Evolutionary conservation across 1,284 basidiomycete species (phyloP).

Genomic region (Chalciporus sp.): DNA sequence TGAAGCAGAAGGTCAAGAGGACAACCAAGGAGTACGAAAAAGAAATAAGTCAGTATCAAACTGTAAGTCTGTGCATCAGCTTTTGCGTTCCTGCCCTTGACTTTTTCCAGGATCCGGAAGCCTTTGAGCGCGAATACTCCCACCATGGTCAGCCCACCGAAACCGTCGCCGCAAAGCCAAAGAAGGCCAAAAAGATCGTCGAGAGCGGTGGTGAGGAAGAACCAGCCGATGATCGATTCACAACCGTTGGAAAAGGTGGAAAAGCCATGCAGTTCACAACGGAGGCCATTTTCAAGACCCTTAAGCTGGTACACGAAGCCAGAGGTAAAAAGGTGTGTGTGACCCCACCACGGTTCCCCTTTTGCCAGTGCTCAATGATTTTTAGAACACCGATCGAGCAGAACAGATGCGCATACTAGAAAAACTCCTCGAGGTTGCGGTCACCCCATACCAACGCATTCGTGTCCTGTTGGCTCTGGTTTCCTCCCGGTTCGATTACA

Average conservation of each 20-base stretch:
- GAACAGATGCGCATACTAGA: conserved; percentile 94
- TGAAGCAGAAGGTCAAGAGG: conserved; percentile 98
- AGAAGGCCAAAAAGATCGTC: conserved; percentile 44
- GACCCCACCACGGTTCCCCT: background rate
- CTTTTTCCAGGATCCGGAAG: conserved; percentile 76
- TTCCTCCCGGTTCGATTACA: conserved; percentile 97
- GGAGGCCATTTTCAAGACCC: conserved; percentile 92
- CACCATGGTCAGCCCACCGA: conserved; percentile 54
- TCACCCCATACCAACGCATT: conserved; percentile 90
- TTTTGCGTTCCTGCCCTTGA: conserved; percentile 1
- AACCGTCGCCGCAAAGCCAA: conserved; percentile 43
- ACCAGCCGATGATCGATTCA: conserved; percentile 72
- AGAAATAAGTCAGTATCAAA: conserved; percentile 79
- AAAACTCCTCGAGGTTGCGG: conserved; percentile 85
- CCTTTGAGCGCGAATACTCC: conserved; percentile 79
- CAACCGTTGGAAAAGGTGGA: conserved; percentile 91
- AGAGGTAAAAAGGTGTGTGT: conserved; percentile 88
- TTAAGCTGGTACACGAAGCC: conserved; percentile 91
- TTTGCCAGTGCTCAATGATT: conserved; percentile 8
- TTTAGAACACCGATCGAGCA: conserved; percentile 91
- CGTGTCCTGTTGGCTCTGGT: conserved; percentile 93
- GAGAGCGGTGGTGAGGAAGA: conserved; percentile 43
- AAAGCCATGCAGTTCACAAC: conserved; percentile 83
- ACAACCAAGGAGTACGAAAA: conserved; percentile 87
- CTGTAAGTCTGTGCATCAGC: conserved; percentile 49